Evolutionary conservation across 192 early-diverging fungal species (phyloP), one percentile per base, ranked within the genome.

Genomic region (Rhizophagus prolifer): DNA sequence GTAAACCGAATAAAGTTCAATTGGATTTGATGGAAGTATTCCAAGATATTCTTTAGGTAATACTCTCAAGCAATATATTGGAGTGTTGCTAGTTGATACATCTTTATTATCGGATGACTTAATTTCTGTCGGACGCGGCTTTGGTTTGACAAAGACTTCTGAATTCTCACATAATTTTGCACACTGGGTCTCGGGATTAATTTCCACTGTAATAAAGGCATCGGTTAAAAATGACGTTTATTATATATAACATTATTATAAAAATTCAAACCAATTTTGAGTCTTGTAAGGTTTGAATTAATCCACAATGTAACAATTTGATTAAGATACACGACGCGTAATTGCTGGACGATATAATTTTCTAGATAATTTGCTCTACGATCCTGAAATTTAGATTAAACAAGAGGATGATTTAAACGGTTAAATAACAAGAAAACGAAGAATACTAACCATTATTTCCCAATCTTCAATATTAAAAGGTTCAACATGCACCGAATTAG

Each of bases 251-350:
- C 8, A 23, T 38, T 80, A 14, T 83, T 54, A n/a, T 65, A 76
- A 71, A 21, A 41, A 61, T 7, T 80, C 86, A 81, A 85, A 91
- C 89, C 81, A 34, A 89, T 87, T 28, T 79, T 79, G 66, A 95
- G 79, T 12, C 87, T 84, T 34, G 93, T 89, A 0, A 88, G 75
- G 46, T 85, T 89, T 12, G 86, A 80, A 77, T 92, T 86, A 50
- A 94, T 86, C 92, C 93, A 94, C 72, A 95, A 88, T 8, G 90
- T 87, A 9, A 94, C 78, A n/a, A 91, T 82, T 78, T 94, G 89
- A 58, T 86, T 84, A 3, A 82, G 80, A 26, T 89, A 90, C 9
- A 95, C 82, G 30, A 92, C 90, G 4, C 91, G 84, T 58, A 89
- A 84, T 81, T 95, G 94, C 64, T 82, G 85, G 50, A 94, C 69